phyloP scores from a whole-genome alignment of 768 basidiomycete genomes.

The Gymnopilus junonius region DNA sequence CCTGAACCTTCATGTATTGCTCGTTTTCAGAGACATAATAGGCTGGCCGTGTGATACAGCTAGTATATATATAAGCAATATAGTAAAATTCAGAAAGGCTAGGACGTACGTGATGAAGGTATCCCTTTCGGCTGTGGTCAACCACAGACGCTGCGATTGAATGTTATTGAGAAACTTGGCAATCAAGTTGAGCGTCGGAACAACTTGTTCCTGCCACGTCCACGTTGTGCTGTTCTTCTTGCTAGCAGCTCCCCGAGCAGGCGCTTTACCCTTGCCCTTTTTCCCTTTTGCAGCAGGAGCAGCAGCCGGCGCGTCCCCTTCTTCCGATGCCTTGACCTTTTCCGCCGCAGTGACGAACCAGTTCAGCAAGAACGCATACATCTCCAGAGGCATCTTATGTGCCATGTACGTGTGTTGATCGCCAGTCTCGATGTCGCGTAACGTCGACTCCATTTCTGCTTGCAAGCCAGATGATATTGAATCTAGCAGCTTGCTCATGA shows the following conservation, averaged over 20 bases:
- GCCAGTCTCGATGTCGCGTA: constrained; percentile 71
- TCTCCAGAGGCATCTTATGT: constrained; percentile 82
- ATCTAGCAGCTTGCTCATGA: constrained; percentile 89
- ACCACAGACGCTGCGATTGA: constrained; percentile 84
- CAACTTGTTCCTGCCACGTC: constrained; percentile 82
- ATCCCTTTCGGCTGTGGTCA: constrained; percentile 84
- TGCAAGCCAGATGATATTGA: constrained; percentile 79
- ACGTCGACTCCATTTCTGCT: constrained; percentile 72
- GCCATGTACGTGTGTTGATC: constrained; percentile 60
- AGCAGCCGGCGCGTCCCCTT: constrained; percentile 50
- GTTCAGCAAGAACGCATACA: constrained; percentile 89
- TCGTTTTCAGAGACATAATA: constrained; percentile 89
- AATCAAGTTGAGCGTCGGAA: constrained; percentile 68
- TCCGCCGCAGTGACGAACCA: constrained; percentile 90
- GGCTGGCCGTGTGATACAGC: constrained; percentile 87
- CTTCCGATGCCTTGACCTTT: constrained; percentile 63
- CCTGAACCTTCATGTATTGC: constrained; percentile 79
- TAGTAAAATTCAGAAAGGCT: background rate
- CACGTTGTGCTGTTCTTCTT: constrained; percentile 55
- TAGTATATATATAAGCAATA: constrained; percentile 30
- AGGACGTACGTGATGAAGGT: constrained; percentile 77
- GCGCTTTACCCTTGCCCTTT: constrained; percentile 59
- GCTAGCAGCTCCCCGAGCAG: constrained; percentile 41
- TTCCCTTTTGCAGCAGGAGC: constrained; percentile 51
- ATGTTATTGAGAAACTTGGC: constrained; percentile 67